Evolutionary conservation across 768 basidiomycete species (phyloP).

Genomic region (Xanthoconium stramineum): DNA sequence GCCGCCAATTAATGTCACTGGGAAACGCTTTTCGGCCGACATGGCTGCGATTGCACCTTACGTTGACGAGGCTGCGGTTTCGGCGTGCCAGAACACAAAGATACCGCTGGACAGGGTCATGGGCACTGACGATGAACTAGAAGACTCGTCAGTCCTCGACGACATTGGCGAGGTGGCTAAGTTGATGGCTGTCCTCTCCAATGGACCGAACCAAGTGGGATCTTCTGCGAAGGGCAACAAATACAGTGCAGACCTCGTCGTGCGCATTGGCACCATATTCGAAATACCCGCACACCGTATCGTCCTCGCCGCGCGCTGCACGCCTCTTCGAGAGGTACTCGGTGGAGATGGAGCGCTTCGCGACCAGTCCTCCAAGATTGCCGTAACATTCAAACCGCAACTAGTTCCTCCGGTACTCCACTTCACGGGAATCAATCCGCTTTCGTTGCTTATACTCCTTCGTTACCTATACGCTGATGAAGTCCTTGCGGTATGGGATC

Average conservation of each 20-base stretch:
- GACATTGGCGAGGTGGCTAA: constrained; percentile 35
- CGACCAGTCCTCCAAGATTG: constrained; percentile 30
- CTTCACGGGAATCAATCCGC: constrained; percentile 55
- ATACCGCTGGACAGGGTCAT: neutral
- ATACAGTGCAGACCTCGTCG: constrained; percentile 62
- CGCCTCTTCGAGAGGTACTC: constrained; percentile 44
- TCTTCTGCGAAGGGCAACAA: constrained; percentile 19
- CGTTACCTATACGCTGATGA: constrained; percentile 89
- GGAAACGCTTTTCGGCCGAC: constrained; percentile 62
- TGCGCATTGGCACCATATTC: constrained; percentile 44
- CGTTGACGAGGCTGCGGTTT: neutral
- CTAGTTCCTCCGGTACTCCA: constrained; percentile 11
- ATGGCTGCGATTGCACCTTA: constrained; percentile 67
- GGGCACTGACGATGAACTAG: constrained; percentile 35
- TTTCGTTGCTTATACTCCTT: constrained; percentile 72
- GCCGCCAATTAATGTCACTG: constrained; percentile 48
- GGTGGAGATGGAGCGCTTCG: constrained; percentile 27
- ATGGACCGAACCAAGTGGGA: neutral
- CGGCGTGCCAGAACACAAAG: neutral
- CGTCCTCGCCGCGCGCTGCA: constrained; percentile 61
- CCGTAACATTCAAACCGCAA: constrained; percentile 26
- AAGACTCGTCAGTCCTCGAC: constrained; percentile 34
- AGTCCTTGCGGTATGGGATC: constrained; percentile 81
- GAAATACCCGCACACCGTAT: constrained; percentile 61
- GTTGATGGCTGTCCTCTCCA: constrained; percentile 15